Base-by-base conservation (phyloP, 306 rosid genomes). In the Quillaja saponaria region DNA sequence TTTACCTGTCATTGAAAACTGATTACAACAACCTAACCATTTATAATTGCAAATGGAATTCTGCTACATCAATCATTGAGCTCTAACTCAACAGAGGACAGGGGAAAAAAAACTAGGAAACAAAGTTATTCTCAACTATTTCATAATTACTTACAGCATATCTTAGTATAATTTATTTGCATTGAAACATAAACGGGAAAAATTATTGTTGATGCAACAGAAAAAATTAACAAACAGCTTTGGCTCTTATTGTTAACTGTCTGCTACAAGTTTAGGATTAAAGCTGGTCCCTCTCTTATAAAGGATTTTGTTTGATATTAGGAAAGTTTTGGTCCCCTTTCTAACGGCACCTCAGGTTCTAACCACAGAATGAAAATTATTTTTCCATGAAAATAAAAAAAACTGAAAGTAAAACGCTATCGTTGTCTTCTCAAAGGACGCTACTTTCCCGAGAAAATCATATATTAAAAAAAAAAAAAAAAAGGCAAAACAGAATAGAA, bases 1-100 rank as follows among this genome's bases (percentile, higher is more conserved):
- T 57, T 39, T 17, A 25, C 13, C 71, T 48, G 46, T 33, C 41
- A 37, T 41, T 40, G 63, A 50, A 74, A 42, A 64, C 45, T 25
- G 2, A 4, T 25, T 25, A 25, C 75, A 55, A 73, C 78, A 66
- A 66, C 79, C 82, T 21, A 50, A 61, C 67, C n/a, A n/a, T n/a
- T n/a, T 72, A 31, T 28, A 45, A 61, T 15, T 45, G 25, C 37
- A 46, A 16, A 15, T 25, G 10, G 37, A 61, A 46, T 6, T 10
- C 66, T 3, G 10, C 54, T 7, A 8, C 15, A 31, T 11, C 13
- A 46, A 44, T n/a, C 37, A 59, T 51, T 67, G 71, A 47, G 58
- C 53, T 49, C 45, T 41, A 71, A 58, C 61, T 53, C 58, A 41
- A 50, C 47, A 37, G 31, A 71, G 47, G 58, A 46, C 60, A 3